Evolutionary conservation across 331 rosid species (phyloP), one percentile per base, ranked within the genome.

Genomic region (Malus hybrid): DNA sequence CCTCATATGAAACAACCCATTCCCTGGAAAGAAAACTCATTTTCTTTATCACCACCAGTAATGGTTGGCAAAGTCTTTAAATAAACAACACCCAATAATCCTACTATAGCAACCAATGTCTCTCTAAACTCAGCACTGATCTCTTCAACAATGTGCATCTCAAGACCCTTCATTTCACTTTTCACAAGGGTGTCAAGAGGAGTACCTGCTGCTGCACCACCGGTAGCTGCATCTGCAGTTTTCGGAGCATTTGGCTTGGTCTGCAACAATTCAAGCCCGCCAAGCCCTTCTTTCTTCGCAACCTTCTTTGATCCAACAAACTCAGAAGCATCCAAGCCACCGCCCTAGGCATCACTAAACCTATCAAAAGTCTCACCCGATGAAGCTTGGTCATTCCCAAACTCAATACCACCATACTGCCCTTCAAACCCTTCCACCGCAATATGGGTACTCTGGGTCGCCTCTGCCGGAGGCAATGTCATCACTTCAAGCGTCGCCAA

Each of bases 391-490:
- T 94, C 96, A 4, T 75, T 82, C 54, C 93, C 85, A 81, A 92
- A 94, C 76, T 90, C 96, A 24, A 94, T 93, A 34, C 97, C 99
- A 44, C 99, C 97, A 12, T 94, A 94, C 66, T 90, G 76, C 70
- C 99, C 99, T 88, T 94, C 97, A 80, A 94, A 94, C 70, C 97
- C 99, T 77, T 94, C 99, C 1, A 94, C 96, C 9, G 87, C 92
- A 31, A 94, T 92, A 20, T 87, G 95, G 1, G 97, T 92, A 2
- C 96, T 90, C 69, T 92, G 99, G 1, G 97, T 92, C 5, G 96
- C 99, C 84, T 92, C 99, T 0, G 97, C 94, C 0, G 96, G 96
- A 0, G 96, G 96, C 87, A 94, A 78, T 12, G 96, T 85, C 0
- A 96, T 88, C 12, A 92, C 96, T 75, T 94, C 99, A 59, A 94